phyloP scores from a whole-genome alignment of 805 yeast genomes.

The Osmozyma mogii region DNA sequence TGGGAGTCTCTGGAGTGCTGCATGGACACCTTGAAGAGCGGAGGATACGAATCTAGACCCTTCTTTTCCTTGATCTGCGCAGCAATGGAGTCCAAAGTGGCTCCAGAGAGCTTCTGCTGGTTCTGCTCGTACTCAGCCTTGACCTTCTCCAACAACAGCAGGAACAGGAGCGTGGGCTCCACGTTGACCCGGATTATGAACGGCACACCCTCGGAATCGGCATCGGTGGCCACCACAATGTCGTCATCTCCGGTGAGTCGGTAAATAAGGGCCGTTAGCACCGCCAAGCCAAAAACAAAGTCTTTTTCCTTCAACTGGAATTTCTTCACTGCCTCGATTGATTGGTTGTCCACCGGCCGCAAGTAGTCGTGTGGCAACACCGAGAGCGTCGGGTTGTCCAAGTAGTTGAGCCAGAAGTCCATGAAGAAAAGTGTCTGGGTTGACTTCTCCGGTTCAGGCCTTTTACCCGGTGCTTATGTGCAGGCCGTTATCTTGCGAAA shows the following conservation, averaged over 20 bases:
- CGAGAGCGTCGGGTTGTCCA: constrained; percentile 78
- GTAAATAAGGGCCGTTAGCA: constrained; percentile 61
- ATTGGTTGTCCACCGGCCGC: constrained; percentile 61
- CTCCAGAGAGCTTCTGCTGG: constrained; percentile 31
- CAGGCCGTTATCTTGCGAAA: too few relatives aligned
- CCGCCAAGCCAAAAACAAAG: constrained; percentile 54
- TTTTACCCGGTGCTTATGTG: too few relatives aligned
- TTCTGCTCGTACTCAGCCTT: constrained; percentile 31
- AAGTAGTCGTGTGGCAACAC: constrained; percentile 84
- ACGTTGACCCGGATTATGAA: constrained; percentile 59
- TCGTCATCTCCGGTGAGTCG: constrained; percentile 93
- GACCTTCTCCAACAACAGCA: constrained; percentile 42
- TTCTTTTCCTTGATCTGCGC: constrained; percentile 40
- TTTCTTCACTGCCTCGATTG: constrained; percentile 51
- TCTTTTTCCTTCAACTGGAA: constrained; percentile 15
- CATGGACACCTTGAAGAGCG: constrained; percentile 53
- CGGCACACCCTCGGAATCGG: constrained; percentile 29
- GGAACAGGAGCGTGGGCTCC: constrained; percentile 47
- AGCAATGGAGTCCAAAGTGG: constrained; percentile 48
- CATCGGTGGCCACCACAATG: constrained; percentile 72
- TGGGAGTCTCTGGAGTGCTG: constrained; percentile 36
- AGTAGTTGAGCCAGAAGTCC: constrained; percentile 50
- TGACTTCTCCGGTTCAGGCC: too few relatives aligned
- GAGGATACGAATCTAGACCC: constrained; percentile 50
- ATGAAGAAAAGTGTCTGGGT: not conserved